These are phyloP conservation scores for Cytospora mali DNA, from an alignment of 2,329 filamentous ascomycete species.

Conservation along the genomic window DNA sequence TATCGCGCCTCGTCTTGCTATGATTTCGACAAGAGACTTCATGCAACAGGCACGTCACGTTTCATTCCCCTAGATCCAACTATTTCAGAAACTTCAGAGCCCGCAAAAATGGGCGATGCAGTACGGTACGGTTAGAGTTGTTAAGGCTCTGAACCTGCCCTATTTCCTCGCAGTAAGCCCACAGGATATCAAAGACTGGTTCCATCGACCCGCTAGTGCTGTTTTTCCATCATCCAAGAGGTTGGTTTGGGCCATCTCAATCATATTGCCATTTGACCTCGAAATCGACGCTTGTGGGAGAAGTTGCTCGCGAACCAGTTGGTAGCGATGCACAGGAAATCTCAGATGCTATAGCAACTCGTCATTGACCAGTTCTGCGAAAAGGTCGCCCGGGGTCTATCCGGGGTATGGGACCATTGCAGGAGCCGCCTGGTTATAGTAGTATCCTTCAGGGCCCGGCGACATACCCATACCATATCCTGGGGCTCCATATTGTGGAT, in stretches of 20 bases:
- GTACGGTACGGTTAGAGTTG: not conserved
- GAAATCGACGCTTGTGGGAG: not conserved
- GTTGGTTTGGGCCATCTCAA: not conserved
- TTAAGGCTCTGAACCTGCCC: not conserved
- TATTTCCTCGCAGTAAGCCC: not conserved
- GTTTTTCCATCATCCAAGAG: not conserved
- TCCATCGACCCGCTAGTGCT: not conserved
- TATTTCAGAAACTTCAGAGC: no score
- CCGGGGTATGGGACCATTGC: constrained; percentile 65
- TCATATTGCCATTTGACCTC: not conserved
- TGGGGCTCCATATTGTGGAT: constrained; percentile 51
- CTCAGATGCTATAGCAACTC: not conserved
- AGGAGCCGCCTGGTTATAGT: constrained; percentile 61
- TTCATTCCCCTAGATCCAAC: not conserved
- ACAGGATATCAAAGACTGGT: not conserved
- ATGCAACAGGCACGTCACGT: not conserved
- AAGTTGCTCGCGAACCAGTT: not conserved
- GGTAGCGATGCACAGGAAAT: not conserved
- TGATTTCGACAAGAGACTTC: not conserved
- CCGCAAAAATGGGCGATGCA: not conserved
- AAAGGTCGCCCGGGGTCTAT: constrained; percentile 44
- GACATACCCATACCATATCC: constrained; percentile 62
- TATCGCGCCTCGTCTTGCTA: not conserved
- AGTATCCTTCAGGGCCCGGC: constrained; percentile 68
- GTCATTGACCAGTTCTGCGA: not conserved